Base-by-base conservation (phyloP, 164 flowering plant species). In the Nymphaea colorata region DNA sequence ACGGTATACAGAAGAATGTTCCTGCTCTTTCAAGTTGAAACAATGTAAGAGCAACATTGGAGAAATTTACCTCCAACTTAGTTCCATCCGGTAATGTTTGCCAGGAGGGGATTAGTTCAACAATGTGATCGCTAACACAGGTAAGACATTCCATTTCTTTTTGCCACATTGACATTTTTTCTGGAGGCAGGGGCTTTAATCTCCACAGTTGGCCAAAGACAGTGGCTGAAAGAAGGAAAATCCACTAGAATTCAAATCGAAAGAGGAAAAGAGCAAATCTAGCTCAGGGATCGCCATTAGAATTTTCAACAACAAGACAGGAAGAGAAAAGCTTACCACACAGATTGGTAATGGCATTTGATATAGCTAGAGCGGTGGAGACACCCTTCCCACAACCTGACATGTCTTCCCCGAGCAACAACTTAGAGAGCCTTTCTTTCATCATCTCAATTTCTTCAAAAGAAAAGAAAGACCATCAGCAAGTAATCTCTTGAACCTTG, bases 371-470 rank as follows among this genome's bases (percentile, higher is more conserved):
- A 36, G 98, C 90, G 3, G 95, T 74, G 71, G 81, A 87, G 68
- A 90, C 98, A 42, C 98, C 98, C 82, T 88, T 87, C 0, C 98
- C 98, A 72, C 85, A 85, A 8, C 98, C 96, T 41, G 96, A 93
- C 98, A 93, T 93, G 73, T 93, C 96, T 77, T 93, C 98, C n/a
- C 96, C 98, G 60, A 93, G 91, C 79, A 93, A 72, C 82, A 93
- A 71, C 67, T 93, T 93, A 15, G 93, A 78, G 78, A 87, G 88
- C 53, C 95, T 83, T 78, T 93, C 98, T 77, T 87, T 92, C 98
- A 93, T 87, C 95, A 90, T 79, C 55, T 90, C 96, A 64, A 80
- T 70, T 69, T 90, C 98, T 93, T 43, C n/a, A 42, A 43, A 44
- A 17, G 14, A 17, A 61, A 61, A 41, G 10, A 3, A 42, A 61